Evolutionary conservation across 2,329 filamentous ascomycete species (phyloP).

Genomic region (Scopulariopsis brevicaulis): DNA sequence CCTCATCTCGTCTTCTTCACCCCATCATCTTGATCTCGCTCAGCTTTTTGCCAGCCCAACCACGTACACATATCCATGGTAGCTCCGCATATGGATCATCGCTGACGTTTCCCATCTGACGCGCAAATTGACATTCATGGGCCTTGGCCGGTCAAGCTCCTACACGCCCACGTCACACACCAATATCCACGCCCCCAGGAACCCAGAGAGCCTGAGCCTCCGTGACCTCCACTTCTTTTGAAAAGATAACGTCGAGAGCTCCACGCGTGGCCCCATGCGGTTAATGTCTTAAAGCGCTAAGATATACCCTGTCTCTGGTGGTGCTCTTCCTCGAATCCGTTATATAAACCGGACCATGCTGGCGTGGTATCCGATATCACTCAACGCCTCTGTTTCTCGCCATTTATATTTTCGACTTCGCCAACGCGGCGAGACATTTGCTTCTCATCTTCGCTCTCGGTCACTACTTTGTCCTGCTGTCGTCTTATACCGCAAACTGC

Average conservation of each 20-base stretch:
- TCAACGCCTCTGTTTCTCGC: not conserved
- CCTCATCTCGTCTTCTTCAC: not conserved
- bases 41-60: not conserved
- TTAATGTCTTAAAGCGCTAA: not conserved
- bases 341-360: slow-evolving; percentile 5
- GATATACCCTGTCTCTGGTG: not conserved
- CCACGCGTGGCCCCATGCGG: not conserved
- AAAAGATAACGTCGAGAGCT: slow-evolving; percentile 1
- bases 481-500: not conserved
- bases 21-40: not conserved
- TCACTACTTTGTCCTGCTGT: not conserved
- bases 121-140: slow-evolving; percentile 3
- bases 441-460: not conserved
- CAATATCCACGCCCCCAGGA: slow-evolving; percentile 1
- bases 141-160: not conserved
- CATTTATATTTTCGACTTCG: not conserved
- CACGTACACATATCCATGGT: not conserved
- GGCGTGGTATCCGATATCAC: not conserved
- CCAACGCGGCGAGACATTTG: not conserved
- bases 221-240: not conserved
- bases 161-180: slow-evolving; percentile 3
- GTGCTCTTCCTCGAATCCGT: not conserved
- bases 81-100: not conserved
- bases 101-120: slow-evolving; percentile 2
- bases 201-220: not conserved